Evolutionary conservation across 306 rosid species (phyloP).

Genomic region (Cucurbita ficifolia): DNA sequence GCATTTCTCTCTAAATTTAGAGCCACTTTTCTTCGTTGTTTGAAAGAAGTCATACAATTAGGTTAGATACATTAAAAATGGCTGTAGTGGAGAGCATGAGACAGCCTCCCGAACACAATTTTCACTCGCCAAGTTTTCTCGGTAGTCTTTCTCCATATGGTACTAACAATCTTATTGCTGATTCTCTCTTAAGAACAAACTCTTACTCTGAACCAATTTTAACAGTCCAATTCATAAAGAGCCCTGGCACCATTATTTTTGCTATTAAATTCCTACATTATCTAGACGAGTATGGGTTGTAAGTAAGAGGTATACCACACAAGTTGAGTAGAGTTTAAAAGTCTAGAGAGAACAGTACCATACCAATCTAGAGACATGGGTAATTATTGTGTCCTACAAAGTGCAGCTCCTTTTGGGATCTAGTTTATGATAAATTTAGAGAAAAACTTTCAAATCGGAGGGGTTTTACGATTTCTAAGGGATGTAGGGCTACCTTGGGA

Average conservation of each 20-base stretch:
- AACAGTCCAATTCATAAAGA: not conserved
- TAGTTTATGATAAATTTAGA: not conserved
- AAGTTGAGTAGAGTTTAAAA: not conserved
- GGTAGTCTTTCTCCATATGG: not conserved
- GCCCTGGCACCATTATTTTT: not conserved
- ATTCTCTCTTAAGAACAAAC: not conserved
- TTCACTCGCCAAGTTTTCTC: not conserved
- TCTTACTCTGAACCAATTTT: not conserved
- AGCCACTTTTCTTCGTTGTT: not conserved
- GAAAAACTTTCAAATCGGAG: not conserved
- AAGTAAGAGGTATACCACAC: not conserved
- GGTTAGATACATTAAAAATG: not conserved
- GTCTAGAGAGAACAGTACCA: not conserved
- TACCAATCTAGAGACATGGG: not conserved
- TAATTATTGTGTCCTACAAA: not conserved
- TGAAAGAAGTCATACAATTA: not conserved
- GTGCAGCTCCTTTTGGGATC: not conserved
- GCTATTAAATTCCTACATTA: not conserved
- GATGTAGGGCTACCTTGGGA: not conserved
- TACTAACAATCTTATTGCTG: not conserved
- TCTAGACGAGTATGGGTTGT: not conserved
- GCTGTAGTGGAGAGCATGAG: not conserved
- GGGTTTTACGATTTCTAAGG: not conserved
- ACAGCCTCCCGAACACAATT: not conserved
- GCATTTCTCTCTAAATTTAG: not conserved